Evolutionary conservation across 208 protist species (phyloP), one percentile per base, ranked within the genome.

Genomic region (Herpetomonas tarakana): DNA sequence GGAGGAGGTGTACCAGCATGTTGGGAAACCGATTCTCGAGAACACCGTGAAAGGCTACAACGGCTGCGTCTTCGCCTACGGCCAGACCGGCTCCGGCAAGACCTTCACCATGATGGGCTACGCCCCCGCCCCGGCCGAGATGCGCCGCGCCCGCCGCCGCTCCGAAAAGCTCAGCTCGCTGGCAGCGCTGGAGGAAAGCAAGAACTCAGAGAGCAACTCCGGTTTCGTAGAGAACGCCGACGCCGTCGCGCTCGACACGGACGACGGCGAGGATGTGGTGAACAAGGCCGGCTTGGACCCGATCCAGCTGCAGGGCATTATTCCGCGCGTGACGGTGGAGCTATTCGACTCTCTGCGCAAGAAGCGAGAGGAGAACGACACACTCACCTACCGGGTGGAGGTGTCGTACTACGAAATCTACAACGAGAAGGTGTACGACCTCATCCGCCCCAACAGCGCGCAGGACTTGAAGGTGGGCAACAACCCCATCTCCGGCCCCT

Each of bases 71-170:
- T 97, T 96, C 58, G 90, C 88, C 12, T 97, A 96, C 71, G 91
- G 92, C 11, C 85, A 93, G 69, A 97, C 93, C 0, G 82, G 83
- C 50, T 83, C 76, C 47, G 94, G 94, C 70, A 98, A 98, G 70
- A 97, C 94, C 18, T 96, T 95, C 76, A 96, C 94, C 21, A 98
- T 97, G 80, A 71, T 93, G 22, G 93, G 93, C 38, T 87, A 89
- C 62, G 68, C 72, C 4, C 82, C 86, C 29, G 68, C 47, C 18
- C 31, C 35, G 21, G 19, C 67, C 16, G 72, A 75, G 52, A 52
- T 63, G 35, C 74, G 50, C 27, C 64, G 54, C 31, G 68, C 53
- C 57, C 66, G 58, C 26, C 58, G 65, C 44, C 45, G 30, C 30
- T 66, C 61, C 21, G 16, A 45, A 27, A 51, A 51, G 1, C 31